Evolutionary conservation across 2,329 filamentous ascomycete species (phyloP).

Genomic region (Knufia petricola): DNA sequence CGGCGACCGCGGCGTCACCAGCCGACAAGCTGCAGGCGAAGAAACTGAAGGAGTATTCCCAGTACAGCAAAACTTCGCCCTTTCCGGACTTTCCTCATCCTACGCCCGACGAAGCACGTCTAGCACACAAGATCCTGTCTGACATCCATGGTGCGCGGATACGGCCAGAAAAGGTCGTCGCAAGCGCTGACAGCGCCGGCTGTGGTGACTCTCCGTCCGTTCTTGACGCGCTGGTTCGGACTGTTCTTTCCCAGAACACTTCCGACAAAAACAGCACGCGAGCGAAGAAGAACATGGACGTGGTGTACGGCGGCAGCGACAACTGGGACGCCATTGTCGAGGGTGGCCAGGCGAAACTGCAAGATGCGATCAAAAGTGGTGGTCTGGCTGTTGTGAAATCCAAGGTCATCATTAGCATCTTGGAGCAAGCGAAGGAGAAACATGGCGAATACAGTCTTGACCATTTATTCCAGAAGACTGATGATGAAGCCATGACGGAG

Average conservation of each 20-base stretch:
- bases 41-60: slow-evolving; percentile 30
- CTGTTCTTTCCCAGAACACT: slow-evolving; percentile 53
- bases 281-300: slow-evolving; percentile 64
- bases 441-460: slow-evolving; percentile 36
- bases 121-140: slow-evolving; percentile 57
- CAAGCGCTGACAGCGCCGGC: slow-evolving; percentile 60
- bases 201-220: slow-evolving; percentile 58
- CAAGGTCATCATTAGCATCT: slow-evolving; percentile 22
- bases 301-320: slow-evolving; percentile 53
- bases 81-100: slow-evolving; percentile 60
- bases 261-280: slow-evolving; percentile 52
- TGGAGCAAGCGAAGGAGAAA: slow-evolving; percentile 21
- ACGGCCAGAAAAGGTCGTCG: slow-evolving; percentile 57
- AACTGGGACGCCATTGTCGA: slow-evolving; percentile 38
- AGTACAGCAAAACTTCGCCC: slow-evolving; percentile 46
- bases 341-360: slow-evolving; percentile 36
- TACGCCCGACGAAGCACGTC: slow-evolving; percentile 57
- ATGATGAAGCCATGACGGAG: slow-evolving; percentile 48
- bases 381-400: slow-evolving; percentile 60
- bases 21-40: slow-evolving; percentile 13
- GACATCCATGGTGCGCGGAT: slow-evolving; percentile 55
- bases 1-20: neutral
- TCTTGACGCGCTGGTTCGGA: slow-evolving; percentile 54
- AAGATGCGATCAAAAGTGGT: slow-evolving; percentile 39
- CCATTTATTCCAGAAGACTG: slow-evolving; percentile 47